Percentiles rank a stretch among this genome's conserved stretches.
These are phyloP conservation scores for Torulaspora microellipsoides DNA, from an alignment of 805 yeast genomes.

Conservation along the genomic window DNA sequence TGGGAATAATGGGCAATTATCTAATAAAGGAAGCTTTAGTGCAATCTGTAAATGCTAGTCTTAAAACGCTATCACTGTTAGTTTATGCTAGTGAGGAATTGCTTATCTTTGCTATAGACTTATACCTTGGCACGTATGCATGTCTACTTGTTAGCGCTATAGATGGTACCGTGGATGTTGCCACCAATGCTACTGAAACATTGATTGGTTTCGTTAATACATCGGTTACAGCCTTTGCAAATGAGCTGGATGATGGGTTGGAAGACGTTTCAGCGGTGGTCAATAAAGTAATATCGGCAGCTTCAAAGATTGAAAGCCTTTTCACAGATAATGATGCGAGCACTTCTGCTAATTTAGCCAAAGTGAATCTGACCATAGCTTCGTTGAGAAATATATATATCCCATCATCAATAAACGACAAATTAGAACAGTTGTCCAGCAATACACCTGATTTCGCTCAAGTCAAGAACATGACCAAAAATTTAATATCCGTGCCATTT, in stretches of 20 bases:
- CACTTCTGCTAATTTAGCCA: slow-evolving; percentile 29
- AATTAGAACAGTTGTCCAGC: slow-evolving; percentile 47
- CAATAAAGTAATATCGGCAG: slow-evolving; percentile 50
- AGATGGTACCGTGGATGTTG: slow-evolving; percentile 66
- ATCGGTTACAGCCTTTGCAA: slow-evolving; percentile 50
- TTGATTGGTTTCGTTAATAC: slow-evolving; percentile 57
- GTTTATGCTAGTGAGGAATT: slow-evolving; percentile 56
- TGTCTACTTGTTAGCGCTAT: slow-evolving; percentile 75
- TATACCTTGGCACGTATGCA: slow-evolving; percentile 80
- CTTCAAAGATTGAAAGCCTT: slow-evolving; percentile 49
- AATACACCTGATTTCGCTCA: slow-evolving; percentile 62
- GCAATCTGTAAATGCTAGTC: slow-evolving; percentile 44
- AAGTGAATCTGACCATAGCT: slow-evolving; percentile 55
- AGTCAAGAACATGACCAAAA: slow-evolving; percentile 55
- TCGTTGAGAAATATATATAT: slow-evolving; percentile 56
- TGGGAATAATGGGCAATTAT: slow-evolving; percentile 51
- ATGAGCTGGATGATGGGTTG: slow-evolving; percentile 63
- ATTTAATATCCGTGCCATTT: slow-evolving; percentile 58
- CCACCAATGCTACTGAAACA: slow-evolving; percentile 65
- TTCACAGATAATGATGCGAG: slow-evolving; percentile 44
- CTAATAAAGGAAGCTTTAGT: slow-evolving; percentile 46
- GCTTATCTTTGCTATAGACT: slow-evolving; percentile 59
- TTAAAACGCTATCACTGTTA: slow-evolving; percentile 41
- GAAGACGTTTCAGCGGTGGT: slow-evolving; percentile 54
- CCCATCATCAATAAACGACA: slow-evolving; percentile 57